Evolutionary conservation across 108 stramenopile species (phyloP).

Genomic region (Discostella stelligeroides): DNA sequence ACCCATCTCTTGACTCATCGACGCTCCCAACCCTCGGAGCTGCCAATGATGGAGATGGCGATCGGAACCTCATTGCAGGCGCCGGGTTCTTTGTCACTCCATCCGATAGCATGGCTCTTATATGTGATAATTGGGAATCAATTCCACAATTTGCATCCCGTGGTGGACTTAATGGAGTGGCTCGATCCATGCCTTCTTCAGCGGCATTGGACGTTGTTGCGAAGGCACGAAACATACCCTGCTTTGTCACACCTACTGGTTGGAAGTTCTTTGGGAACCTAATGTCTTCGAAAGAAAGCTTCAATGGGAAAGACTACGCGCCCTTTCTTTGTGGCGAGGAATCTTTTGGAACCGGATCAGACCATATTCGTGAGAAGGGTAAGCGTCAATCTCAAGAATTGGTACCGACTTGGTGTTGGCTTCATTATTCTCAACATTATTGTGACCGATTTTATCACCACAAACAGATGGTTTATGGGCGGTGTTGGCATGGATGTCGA

Average conservation of each 20-base stretch:
- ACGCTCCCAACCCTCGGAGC: slow-evolving; percentile 89
- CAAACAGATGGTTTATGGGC: slow-evolving; percentile 99
- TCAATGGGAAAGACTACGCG: slow-evolving; percentile 83
- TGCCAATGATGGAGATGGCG: slow-evolving; percentile 99
- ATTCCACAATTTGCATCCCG: slow-evolving; percentile 92
- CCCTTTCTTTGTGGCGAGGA: slow-evolving; percentile 99
- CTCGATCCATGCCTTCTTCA: slow-evolving; percentile 97
- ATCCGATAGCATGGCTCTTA: slow-evolving; percentile 96
- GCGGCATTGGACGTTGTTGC: slow-evolving; percentile 98
- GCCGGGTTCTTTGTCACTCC: slow-evolving; percentile 98
- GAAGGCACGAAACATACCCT: slow-evolving; percentile 75
- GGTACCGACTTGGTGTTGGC: too few species aligned
- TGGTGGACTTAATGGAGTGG: slow-evolving; percentile 95
- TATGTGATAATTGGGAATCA: slow-evolving; percentile 94
- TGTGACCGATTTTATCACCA: too few species aligned
- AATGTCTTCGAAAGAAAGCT: slow-evolving; percentile 96
- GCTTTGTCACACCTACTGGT: slow-evolving; percentile 98
- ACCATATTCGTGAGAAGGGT: slow-evolving; percentile 99
- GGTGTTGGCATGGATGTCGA: slow-evolving; percentile 97
- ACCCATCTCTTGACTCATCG: slow-evolving; percentile 42
- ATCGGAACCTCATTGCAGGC: slow-evolving; percentile 98
- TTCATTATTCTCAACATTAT: too few species aligned
- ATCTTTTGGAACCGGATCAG: slow-evolving; percentile 98
- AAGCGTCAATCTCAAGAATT: too few species aligned
- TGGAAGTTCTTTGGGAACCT: slow-evolving; percentile 99